Base-by-base conservation (phyloP, 1,139 yeast species). In the Pichia sp. region DNA sequence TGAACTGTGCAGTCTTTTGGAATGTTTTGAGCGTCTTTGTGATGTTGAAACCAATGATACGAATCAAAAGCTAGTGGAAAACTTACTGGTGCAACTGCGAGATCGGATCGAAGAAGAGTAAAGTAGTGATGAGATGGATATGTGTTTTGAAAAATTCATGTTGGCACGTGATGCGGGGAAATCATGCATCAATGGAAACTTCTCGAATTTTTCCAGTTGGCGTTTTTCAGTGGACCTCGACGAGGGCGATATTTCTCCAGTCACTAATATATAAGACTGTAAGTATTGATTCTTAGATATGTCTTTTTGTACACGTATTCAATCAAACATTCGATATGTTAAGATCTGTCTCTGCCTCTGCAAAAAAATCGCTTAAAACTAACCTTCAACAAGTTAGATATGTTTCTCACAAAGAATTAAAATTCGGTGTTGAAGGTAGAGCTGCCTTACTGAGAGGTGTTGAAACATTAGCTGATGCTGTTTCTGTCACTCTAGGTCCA, bases 351-450 rank as follows among this genome's bases (percentile, higher is more conserved):
- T 74, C 77, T 63, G 74, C 79, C 53, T 63, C 73, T 56, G 56
- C 74, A 46, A 74, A 64, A 61, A 40, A 48, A 40, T 62, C 72
- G 37, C 58, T 72, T 42, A 38, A 24, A 34, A 23, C 44, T 1
- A 29, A 15, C 44, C 35, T 25, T 34, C 53, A 50, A 47, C 69
- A 79, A 56, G 76, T 72, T 55, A 82, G 85, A 72, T 64, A 73
- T 67, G 73, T 80, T 62, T 79, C 95, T 59, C 95, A 89, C 80
- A 92, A 92, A 75, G 97, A 92, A 69, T 80, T 92, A 68, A 90
- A 89, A 74, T 92, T 92, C 67, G 98, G 98, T 54, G 97, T 92
- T 54, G 98, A 92, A 70, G 98, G 97, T 63, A 82, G 98, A 71
- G 98, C 98, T 52, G 95, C 98, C 46, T 76, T 92, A 40, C 76